Evolutionary conservation across 768 basidiomycete species (phyloP).

Genomic region (Russula lepida): DNA sequence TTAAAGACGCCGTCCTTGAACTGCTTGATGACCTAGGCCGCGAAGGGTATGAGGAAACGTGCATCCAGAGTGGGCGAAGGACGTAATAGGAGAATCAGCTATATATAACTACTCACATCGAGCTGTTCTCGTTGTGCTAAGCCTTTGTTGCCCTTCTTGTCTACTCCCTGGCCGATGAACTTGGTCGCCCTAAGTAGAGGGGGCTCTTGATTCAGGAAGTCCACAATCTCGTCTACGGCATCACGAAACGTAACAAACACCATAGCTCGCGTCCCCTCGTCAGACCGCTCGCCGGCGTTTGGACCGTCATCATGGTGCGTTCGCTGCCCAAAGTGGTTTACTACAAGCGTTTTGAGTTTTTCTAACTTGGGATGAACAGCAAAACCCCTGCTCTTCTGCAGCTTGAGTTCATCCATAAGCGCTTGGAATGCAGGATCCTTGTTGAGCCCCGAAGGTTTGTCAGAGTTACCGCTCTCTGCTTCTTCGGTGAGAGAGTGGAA

Average conservation of each 20-base stretch:
- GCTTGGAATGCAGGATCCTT: slow-evolving; percentile 54
- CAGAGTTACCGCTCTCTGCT: slow-evolving; percentile 33
- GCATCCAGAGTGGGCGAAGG: not conserved
- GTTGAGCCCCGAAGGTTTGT: slow-evolving; percentile 33
- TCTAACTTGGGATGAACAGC: slow-evolving; percentile 89
- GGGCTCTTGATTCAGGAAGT: slow-evolving; percentile 61
- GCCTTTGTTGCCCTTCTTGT: slow-evolving; percentile 81
- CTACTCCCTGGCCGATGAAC: slow-evolving; percentile 87
- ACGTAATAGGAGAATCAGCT: not conserved
- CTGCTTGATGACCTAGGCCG: slow-evolving; percentile 62
- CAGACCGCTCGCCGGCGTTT: slow-evolving; percentile 9
- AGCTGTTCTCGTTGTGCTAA: slow-evolving; percentile 88
- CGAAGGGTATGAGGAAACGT: not conserved
- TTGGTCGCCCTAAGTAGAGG: slow-evolving; percentile 74
- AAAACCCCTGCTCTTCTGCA: slow-evolving; percentile 45
- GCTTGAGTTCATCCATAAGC: slow-evolving; percentile 59
- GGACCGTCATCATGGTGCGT: slow-evolving; percentile 25
- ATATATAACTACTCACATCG: slow-evolving; percentile 42
- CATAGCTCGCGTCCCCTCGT: slow-evolving; percentile 65
- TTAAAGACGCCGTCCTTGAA: slow-evolving; percentile 88
- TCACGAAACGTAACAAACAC: slow-evolving; percentile 90
- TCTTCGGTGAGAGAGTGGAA: slow-evolving; percentile 52
- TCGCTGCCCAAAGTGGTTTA: slow-evolving; percentile 68
- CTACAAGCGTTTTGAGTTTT: slow-evolving; percentile 57
- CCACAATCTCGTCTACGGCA: slow-evolving; percentile 86